Evolutionary conservation across 1,284 basidiomycete species (phyloP), one percentile per base, ranked within the genome.

Genomic region (Malassezia psittaci): DNA sequence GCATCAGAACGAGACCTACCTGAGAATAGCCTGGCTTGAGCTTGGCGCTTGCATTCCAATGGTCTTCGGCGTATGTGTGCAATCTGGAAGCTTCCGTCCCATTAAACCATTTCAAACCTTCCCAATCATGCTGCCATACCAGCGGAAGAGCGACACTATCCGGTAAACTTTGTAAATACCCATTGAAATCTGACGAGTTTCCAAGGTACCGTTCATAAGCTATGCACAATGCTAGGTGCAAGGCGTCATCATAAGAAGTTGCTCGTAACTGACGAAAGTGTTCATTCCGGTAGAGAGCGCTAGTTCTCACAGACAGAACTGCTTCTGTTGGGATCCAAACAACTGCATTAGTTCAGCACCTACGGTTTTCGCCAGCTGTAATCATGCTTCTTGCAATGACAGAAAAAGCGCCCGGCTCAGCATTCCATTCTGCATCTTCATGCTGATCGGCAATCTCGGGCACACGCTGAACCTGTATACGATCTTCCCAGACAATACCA

Each of bases 181-280:
- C 58, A 15, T 48, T 36, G 37, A 67, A 70, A 1, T 32, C 19
- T 1, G 66, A 68, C 15, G 15, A 5, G 9, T 39, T n/a, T 0
- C 61, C 63, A 1, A 65, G 47, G 18, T 52, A 41, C 9, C 53
- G 59, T 43, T 70, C 68, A 44, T 66, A 67, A 10, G 66, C 49
- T 6, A 70, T 50, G 41, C 64, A 64, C 35, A 70, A 57, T 0
- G 66, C 61, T 3, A 70, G 61, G 36, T 64, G 60, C 11, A 67
- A 48, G 0, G 37, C 33, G 16, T 38, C 38, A 8, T 44, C 40
- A 12, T 19, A 10, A 15, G 9, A 33, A 29, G 9, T 10, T 3
- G 10, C 13, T 8, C n/a, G 1, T 9, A 34, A 42, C 15, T 45
- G 13, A 29, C 41, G 19, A 24, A 50, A 51, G 10, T 21, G 0